Percentiles rank a stretch among this genome's conserved stretches.
These are phyloP conservation scores for Neurospora sp. DNA, from an alignment of 495 filamentous ascomycete genomes.

Conservation along the genomic window DNA sequence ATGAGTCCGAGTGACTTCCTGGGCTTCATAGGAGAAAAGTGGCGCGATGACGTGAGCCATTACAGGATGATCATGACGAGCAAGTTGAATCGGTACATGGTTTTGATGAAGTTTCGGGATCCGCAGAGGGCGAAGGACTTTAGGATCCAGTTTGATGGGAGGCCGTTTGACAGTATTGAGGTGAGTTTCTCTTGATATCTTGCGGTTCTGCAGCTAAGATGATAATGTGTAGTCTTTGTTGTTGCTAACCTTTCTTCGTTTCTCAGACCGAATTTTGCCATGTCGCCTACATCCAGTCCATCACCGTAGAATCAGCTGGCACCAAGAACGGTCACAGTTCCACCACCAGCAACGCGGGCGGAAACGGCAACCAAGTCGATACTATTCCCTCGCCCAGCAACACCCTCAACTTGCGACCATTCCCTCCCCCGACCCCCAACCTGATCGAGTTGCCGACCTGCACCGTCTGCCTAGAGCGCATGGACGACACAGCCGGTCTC, in stretches of 20 bases:
- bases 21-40: constrained; percentile 85
- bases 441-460: constrained; percentile 91
- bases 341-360: constrained; percentile 48
- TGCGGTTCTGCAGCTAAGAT: background rate
- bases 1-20: constrained; percentile 84
- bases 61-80: constrained; percentile 91
- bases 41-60: constrained; percentile 80
- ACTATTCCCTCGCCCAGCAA: constrained; percentile 37
- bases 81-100: constrained; percentile 85
- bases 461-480: constrained; percentile 91
- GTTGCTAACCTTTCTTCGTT: constrained; percentile 12
- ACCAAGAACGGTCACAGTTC: background rate
- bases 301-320: constrained; percentile 47
- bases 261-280: constrained; percentile 87
- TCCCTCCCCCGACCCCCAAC: constrained; percentile 83
- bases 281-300: constrained; percentile 89
- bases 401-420: constrained; percentile 58
- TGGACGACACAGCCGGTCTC: constrained; percentile 93
- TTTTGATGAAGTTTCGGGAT: constrained; percentile 89
- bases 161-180: constrained; percentile 90
- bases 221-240: background rate
- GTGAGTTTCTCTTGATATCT: constrained; percentile 35
- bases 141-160: constrained; percentile 85
- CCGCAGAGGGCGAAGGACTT: constrained; percentile 64
- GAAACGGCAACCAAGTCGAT: constrained; percentile 53